Percentiles rank a stretch among this genome's conserved stretches.
These are phyloP conservation scores for Pinus tabuliformis DNA, from an alignment of 75 land plant species.

Conservation along the genomic window DNA sequence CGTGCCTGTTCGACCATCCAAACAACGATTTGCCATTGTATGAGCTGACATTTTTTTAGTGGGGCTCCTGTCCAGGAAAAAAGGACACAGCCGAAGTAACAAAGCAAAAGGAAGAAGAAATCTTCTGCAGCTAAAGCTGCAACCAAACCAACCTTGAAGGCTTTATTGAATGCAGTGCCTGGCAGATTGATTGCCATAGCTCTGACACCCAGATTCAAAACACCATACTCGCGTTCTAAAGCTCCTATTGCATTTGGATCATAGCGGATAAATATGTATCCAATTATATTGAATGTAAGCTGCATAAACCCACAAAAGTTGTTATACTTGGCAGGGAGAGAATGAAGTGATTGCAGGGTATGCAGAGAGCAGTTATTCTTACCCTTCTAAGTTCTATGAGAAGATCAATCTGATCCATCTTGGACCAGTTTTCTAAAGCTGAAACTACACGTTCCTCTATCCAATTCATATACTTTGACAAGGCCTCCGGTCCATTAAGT, in stretches of 20 bases:
- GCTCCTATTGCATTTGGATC: constrained; percentile 36
- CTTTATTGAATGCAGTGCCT: constrained; percentile 66
- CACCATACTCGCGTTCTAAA: constrained; percentile 45
- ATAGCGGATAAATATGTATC: constrained; percentile 54
- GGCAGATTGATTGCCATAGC: constrained; percentile 79
- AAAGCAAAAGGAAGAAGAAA: neutral
- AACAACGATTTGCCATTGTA: neutral
- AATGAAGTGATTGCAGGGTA: neutral
- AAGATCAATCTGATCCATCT: constrained; percentile 54
- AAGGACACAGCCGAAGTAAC: neutral
- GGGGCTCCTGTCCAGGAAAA: neutral
- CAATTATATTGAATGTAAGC: constrained; percentile 70
- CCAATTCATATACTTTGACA: constrained; percentile 42
- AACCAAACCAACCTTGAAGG: constrained; percentile 59
- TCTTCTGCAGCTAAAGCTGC: neutral
- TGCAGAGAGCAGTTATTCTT: neutral
- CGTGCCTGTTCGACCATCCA: constrained; percentile 41
- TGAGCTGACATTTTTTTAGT: neutral
- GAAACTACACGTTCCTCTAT: constrained; percentile 35
- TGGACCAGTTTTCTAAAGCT: constrained; percentile 48
- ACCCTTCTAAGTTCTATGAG: constrained; percentile 42
- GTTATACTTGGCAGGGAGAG: neutral
- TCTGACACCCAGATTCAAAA: constrained; percentile 65
- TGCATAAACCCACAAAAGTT: constrained; percentile 9
- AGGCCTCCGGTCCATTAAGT: constrained; percentile 58